These are phyloP conservation scores for Leishmania tarentolae DNA, from an alignment of 208 protist genomes.

Conservation along the genomic window DNA sequence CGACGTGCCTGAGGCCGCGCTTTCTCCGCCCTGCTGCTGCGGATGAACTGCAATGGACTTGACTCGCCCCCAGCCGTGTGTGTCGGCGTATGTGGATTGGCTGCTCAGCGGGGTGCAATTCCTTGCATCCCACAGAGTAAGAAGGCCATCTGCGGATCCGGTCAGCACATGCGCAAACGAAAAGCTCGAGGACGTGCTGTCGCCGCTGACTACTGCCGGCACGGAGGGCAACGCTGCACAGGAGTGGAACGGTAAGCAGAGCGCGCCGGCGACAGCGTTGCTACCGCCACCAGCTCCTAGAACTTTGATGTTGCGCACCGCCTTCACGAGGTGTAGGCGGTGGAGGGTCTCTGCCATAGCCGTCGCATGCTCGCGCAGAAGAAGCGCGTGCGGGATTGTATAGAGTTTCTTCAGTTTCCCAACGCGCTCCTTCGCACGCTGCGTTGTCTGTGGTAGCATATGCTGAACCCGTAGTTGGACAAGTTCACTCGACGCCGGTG, in stretches of 20 bases:
- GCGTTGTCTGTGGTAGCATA: conserved; percentile 55
- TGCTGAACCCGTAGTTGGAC: conserved; percentile 43
- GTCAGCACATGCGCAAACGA: conserved; percentile 40
- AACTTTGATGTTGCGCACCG: conserved; percentile 81
- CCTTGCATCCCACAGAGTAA: conserved; percentile 77
- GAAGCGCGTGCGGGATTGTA: conserved; percentile 23
- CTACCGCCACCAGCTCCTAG: conserved; percentile 9
- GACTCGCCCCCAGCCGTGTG: conserved; percentile 60
- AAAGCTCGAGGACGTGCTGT: not conserved
- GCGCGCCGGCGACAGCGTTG: conserved; percentile 32
- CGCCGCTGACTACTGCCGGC: not conserved
- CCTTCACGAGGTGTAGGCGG: conserved; percentile 64
- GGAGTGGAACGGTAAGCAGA: conserved; percentile 74
- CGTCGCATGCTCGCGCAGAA: conserved; percentile 39
- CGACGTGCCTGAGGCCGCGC: conserved; percentile 12
- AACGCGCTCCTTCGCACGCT: conserved; percentile 51
- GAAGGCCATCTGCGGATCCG: conserved; percentile 73
- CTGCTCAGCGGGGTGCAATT: conserved; percentile 49
- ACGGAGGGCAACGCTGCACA: conserved; percentile 49
- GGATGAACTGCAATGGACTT: conserved; percentile 61
- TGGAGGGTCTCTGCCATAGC: conserved; percentile 35
- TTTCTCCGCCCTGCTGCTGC: not conserved
- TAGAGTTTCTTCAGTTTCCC: conserved; percentile 65
- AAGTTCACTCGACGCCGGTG: conserved; percentile 34
- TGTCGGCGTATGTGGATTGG: conserved; percentile 40